Evolutionary conservation across 2,329 filamentous ascomycete species (phyloP), one percentile per base, ranked within the genome.

Genomic region (Alternaria consortialis): DNA sequence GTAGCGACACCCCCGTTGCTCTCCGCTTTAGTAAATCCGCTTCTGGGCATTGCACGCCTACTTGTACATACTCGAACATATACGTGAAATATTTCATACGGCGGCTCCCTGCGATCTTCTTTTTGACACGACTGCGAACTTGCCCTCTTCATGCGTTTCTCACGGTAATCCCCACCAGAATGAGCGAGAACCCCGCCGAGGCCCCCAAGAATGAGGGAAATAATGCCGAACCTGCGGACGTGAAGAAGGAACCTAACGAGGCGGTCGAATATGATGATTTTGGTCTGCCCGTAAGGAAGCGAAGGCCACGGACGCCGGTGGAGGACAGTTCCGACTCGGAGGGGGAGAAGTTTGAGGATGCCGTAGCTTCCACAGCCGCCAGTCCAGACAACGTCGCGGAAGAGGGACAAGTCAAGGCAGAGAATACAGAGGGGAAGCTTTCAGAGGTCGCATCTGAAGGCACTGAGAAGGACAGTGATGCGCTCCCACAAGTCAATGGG

Each of bases 241-340:
- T 56, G 46, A 63, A 64, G 54, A 63, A 47, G 25, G 56, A 60
- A 17, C 37, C 56, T 13, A 63, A 63, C 44, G 32, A 62, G 11
- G 71, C 67, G 15, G 68, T 76, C 51, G 87, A 90, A 71, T 80
- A 88, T 60, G 90, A 92, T 76, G 90, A 92, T 67, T 92, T 92
- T 75, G 90, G 90, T 52, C 80, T 92, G 65, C 89, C 89, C 17
- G 84, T 90, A 63, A 84, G 82, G 74, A 86, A 83, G 69, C 84
- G 68, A 50, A 62, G 75, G 37, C 69, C 69, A 27, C 70, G 70
- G 51, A 71, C 68, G 32, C 71, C 71, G 17, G 64, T 73, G 48
- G 71, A 56, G 58, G 75, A 74, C 29, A 69, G 63, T 40, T 68
- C 70, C 11, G 72, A 74, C 20, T 62, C 69, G 34, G 67, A 71